A percentile compares a stretch with the other conserved stretches of the same genome.
Conservation (phyloP, 2,329 filamentous ascomycete genomes). For the Talaromyces sp. region DNA sequence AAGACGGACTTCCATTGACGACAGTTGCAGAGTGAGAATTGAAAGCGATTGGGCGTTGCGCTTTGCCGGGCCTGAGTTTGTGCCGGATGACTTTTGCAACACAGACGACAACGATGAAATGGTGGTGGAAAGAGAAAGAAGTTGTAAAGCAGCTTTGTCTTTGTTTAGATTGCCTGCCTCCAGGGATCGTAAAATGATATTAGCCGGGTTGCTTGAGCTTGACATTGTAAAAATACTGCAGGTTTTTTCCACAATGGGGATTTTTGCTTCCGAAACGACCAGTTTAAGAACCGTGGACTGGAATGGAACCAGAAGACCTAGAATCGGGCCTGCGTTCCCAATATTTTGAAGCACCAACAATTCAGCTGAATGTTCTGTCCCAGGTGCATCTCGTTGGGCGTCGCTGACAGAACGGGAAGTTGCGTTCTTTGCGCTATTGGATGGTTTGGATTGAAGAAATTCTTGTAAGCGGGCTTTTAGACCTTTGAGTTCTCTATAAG, state of each 20-base stretch:
- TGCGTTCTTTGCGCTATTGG: slow-evolving; percentile 9
- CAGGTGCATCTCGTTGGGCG: slow-evolving; percentile 9
- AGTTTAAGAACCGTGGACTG: slow-evolving; percentile 38
- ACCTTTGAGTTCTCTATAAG: slow-evolving; percentile 35
- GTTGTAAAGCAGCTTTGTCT: slow-evolving; percentile 39
- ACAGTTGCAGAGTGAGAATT: slow-evolving; percentile 35
- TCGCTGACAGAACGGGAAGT: slow-evolving; percentile 19
- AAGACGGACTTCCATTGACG: slow-evolving; percentile 36
- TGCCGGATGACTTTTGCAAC: slow-evolving; percentile 14
- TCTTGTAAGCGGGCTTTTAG: slow-evolving; percentile 34
- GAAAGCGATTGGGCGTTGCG: slow-evolving; percentile 22
- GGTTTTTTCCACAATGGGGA: slow-evolving; percentile 27
- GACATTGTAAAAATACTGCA: slow-evolving; percentile 26
- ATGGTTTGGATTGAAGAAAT: slow-evolving; percentile 18
- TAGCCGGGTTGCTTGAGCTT: slow-evolving; percentile 33
- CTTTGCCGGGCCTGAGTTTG: slow-evolving; percentile 12
- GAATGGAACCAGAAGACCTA: slow-evolving; percentile 32
- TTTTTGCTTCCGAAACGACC: slow-evolving; percentile 28
- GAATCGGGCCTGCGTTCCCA: slow-evolving; percentile 19
- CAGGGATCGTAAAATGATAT: slow-evolving; percentile 33
- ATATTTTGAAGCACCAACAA: slow-evolving; percentile 31
- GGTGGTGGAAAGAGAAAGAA: slow-evolving; percentile 40
- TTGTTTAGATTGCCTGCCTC: slow-evolving; percentile 29
- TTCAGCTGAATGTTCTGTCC: slow-evolving; percentile 34
- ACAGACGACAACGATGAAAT: slow-evolving; percentile 30